Conservation (phyloP, 805 yeast genomes). For the Ogataea siamensis region DNA sequence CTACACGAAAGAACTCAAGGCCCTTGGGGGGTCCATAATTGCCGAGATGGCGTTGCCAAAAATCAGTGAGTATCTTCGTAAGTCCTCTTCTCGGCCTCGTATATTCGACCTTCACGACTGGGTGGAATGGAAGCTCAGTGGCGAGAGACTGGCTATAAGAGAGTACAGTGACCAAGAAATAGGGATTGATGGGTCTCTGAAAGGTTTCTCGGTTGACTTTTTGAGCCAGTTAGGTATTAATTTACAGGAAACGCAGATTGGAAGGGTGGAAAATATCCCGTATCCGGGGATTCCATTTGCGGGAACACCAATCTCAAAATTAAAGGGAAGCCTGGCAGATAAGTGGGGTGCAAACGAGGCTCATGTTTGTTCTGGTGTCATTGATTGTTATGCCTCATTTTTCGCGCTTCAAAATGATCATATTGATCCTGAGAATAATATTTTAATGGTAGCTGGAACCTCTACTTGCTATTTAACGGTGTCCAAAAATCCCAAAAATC, state of each 20-base stretch:
- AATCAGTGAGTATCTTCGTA: constrained; percentile 36
- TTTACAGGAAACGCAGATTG: constrained; percentile 27
- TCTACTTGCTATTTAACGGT: constrained; percentile 53
- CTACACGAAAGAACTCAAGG: constrained; percentile 1
- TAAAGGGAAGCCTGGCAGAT: constrained; percentile 5
- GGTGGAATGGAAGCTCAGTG: constrained; percentile 30
- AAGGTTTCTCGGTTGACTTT: constrained; percentile 42
- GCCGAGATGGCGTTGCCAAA: constrained; percentile 63
- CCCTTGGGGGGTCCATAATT: constrained; percentile 32
- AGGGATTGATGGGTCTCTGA: constrained; percentile 57
- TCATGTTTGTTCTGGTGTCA: constrained; percentile 45
- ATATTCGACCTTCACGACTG: constrained; percentile 55
- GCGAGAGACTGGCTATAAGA: neutral
- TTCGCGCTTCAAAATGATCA: constrained; percentile 27
- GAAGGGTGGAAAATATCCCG: constrained; percentile 26
- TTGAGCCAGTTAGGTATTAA: constrained; percentile 16
- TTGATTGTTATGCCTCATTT: constrained; percentile 61
- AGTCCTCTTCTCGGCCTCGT: constrained; percentile 22
- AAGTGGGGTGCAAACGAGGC: constrained; percentile 5
- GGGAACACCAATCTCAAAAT: constrained; percentile 32
- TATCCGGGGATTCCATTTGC: constrained; percentile 30
- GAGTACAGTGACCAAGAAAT: constrained; percentile 14
- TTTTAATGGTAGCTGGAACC: constrained; percentile 60
- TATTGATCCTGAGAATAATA: constrained; percentile 19
- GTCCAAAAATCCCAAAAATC: constrained; percentile 13